Conservation (phyloP, 371 early-diverging fungal genomes). For the Dichotomocladium elegans region DNA sequence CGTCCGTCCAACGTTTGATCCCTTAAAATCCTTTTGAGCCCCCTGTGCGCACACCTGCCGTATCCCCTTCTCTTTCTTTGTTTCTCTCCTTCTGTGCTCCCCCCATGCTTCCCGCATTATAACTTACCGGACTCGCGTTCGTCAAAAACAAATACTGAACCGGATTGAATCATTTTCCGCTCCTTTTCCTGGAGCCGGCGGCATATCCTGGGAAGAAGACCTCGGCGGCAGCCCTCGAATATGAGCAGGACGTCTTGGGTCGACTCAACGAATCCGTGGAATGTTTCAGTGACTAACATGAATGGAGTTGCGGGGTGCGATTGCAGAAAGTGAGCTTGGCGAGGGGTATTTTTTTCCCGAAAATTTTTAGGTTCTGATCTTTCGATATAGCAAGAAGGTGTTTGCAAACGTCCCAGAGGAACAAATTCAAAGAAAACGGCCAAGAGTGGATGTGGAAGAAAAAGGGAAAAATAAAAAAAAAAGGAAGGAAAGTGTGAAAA, state of each 20-base stretch:
- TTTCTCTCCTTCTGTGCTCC: too few relatives aligned
- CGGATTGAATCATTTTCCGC: conserved; percentile 53
- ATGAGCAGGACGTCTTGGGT: conserved; percentile 64
- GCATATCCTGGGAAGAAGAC: conserved; percentile 50
- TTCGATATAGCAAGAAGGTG: background rate
- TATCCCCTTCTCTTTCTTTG: background rate
- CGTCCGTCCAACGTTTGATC: conserved; percentile 79
- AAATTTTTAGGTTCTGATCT: too few relatives aligned
- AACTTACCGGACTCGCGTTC: conserved; percentile 54
- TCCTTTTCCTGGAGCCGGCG: conserved; percentile 63
- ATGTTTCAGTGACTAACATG: conserved; percentile 42
- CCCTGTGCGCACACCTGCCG: background rate
- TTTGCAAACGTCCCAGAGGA: conserved; percentile 5
- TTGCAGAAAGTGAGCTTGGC: background rate
- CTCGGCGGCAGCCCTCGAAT: conserved; percentile 65
- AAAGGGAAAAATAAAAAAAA: conserved; percentile 4
- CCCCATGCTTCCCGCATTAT: background rate
- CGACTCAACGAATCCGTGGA: conserved; percentile 50
- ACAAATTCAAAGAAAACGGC: conserved; percentile 6
- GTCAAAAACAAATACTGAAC: conserved; percentile 70
- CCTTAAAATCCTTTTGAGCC: conserved; percentile 22
- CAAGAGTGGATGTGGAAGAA: background rate
- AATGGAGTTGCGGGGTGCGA: background rate
- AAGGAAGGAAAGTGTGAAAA: conserved; percentile 4
- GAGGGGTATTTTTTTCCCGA: background rate